Conservation (phyloP, 768 basidiomycete species). For the Lentinus brumalis region DNA sequence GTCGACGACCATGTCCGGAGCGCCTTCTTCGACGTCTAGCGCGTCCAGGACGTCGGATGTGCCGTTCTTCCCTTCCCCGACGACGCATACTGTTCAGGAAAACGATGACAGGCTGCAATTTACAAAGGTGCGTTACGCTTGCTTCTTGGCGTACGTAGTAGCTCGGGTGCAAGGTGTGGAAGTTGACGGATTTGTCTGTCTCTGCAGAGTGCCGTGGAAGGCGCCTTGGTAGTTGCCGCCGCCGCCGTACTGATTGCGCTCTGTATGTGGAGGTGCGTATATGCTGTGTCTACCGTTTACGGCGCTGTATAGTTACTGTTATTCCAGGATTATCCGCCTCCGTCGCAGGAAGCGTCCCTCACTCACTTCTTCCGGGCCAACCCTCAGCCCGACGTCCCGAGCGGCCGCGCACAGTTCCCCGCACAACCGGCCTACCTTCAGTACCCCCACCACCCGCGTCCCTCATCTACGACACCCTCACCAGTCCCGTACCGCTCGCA, state of each 20-base stretch:
- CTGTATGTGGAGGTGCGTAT: conserved; percentile 12
- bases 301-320: too few species aligned
- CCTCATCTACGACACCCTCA: conserved; percentile 10
- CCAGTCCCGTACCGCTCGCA: not conserved
- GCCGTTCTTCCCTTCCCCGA: conserved; percentile 14
- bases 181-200: not conserved
- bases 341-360: conserved; percentile 6
- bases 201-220: conserved; percentile 14
- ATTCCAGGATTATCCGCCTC: not conserved
- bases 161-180: not conserved
- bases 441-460: not conserved
- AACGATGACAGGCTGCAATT: not conserved
- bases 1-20: not conserved
- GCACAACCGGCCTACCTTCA: conserved; percentile 16
- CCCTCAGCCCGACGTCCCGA: not conserved
- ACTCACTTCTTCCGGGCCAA: conserved; percentile 11
- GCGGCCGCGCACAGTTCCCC: conserved; percentile 11
- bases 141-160: not conserved
- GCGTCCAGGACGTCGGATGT: conserved; percentile 2
- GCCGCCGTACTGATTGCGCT: conserved; percentile 1
- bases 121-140: conserved; percentile 7
- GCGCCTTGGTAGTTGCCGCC: conserved; percentile 15
- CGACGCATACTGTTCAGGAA: too few species aligned
- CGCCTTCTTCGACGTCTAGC: not conserved
- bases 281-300: not conserved